phyloP scores from a whole-genome alignment of 768 basidiomycete species.

The Suillus luteus region DNA sequence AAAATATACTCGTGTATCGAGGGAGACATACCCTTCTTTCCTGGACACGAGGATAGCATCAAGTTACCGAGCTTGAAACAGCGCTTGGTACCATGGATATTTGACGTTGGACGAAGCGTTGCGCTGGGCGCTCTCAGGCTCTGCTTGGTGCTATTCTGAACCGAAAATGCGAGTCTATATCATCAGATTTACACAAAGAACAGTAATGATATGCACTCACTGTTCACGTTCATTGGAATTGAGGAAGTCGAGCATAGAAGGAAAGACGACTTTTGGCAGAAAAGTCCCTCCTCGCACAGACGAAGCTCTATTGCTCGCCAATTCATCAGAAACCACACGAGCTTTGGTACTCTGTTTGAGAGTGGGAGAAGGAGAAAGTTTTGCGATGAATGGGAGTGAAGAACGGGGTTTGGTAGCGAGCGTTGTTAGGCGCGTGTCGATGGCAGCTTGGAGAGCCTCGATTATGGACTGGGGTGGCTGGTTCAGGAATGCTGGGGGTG shows the following conservation, averaged over 20 bases:
- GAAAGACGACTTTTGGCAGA: constrained; percentile 9
- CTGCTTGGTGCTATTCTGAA: constrained; percentile 11
- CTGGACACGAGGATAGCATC: constrained; percentile 88
- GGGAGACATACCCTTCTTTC: constrained; percentile 74
- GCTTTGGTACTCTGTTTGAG: not conserved
- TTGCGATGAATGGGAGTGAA: not conserved
- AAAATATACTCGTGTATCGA: not conserved
- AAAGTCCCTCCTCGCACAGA: constrained; percentile 5
- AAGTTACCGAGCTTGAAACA: constrained; percentile 73
- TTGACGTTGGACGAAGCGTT: constrained; percentile 10
- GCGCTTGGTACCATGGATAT: constrained; percentile 16
- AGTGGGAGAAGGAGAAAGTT: not conserved
- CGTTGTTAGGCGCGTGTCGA: constrained; percentile 20
- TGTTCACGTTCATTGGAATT: constrained; percentile 4
- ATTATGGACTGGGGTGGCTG: constrained; percentile 22
- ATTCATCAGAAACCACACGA: not conserved
- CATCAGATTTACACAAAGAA: not conserved
- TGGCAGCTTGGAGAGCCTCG: constrained; percentile 26
- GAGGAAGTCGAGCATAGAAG: constrained; percentile 18
- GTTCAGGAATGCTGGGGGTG: constrained; percentile 5
- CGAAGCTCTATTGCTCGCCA: not conserved
- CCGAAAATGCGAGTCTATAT: not conserved
- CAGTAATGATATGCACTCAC: not conserved
- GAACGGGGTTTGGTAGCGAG: not conserved
- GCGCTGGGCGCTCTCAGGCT: constrained; percentile 12